Evolutionary conservation across 371 early-diverging fungal genomes (phyloP).

Genomic region (Actinomortierella wolfii): DNA sequence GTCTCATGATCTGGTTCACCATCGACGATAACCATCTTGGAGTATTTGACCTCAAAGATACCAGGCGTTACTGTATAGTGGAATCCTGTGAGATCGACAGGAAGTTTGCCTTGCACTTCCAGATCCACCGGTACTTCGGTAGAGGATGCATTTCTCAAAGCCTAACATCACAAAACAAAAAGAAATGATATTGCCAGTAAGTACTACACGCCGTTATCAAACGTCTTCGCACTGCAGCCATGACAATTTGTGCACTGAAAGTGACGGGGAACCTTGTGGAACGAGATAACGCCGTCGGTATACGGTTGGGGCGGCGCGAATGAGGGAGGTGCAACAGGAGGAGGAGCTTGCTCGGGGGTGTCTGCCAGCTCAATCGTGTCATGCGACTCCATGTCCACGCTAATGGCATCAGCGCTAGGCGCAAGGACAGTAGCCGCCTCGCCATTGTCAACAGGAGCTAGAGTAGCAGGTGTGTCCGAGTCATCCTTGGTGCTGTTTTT

Average conservation of each 20-base stretch:
- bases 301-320: conserved; percentile 8
- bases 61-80: conserved; percentile 71
- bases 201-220: no score
- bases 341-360: neutral
- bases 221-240: no score
- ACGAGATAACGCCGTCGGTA: conserved; percentile 25
- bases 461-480: neutral
- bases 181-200: neutral
- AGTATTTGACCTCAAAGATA: conserved; percentile 62
- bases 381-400: neutral
- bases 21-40: conserved; percentile 62
- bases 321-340: conserved; percentile 6
- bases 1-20: conserved; percentile 67
- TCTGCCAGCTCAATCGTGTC: conserved; percentile 16
- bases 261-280: conserved; percentile 24
- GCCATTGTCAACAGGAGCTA: no score
- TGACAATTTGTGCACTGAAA: neutral
- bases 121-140: conserved; percentile 48
- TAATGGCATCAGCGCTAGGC: no score
- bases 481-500: neutral
- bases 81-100: conserved; percentile 67
- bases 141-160: conserved; percentile 31
- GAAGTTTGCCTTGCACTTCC: conserved; percentile 57
- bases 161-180: conserved; percentile 10
- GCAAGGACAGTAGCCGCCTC: no score